phyloP scores from a whole-genome alignment of 164 flowering plant species.

The Tinospora cordifolia region DNA sequence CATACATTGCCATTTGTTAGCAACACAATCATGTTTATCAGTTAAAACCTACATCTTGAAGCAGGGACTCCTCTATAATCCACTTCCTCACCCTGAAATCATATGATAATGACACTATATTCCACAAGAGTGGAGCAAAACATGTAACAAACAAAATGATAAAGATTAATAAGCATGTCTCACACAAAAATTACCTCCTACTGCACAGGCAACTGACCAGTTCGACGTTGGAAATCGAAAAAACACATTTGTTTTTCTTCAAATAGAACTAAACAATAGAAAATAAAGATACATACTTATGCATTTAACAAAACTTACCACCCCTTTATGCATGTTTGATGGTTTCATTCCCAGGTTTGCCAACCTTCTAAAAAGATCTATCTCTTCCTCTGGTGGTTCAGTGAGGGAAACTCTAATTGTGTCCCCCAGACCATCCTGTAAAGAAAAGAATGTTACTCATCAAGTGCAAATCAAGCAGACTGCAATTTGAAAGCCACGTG shows the following conservation, averaged over 20 bases:
- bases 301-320: slow-evolving; percentile 55
- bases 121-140: not conserved
- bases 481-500: too few species aligned
- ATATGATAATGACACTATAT: slow-evolving; percentile 1
- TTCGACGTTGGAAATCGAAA: slow-evolving; percentile 92
- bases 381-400: slow-evolving; percentile 92
- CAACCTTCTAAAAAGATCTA: slow-evolving; percentile 85
- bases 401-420: slow-evolving; percentile 96
- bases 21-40: not conserved
- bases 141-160: not conserved
- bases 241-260: slow-evolving; percentile 83
- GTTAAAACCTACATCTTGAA: not conserved
- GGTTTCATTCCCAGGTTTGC: slow-evolving; percentile 90
- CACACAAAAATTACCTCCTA: slow-evolving; percentile 58
- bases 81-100: slow-evolving; percentile 78
- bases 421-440: slow-evolving; percentile 96
- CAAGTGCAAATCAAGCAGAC: too few species aligned
- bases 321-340: slow-evolving; percentile 74
- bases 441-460: slow-evolving; percentile 2
- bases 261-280: slow-evolving; percentile 21
- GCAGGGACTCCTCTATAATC: slow-evolving; percentile 74
- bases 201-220: slow-evolving; percentile 81
- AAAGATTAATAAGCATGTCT: not conserved
- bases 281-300: slow-evolving; percentile 4
- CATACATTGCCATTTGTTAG: slow-evolving; percentile 7